These are phyloP conservation scores for Picochlorum costavermella DNA, from an alignment of 139 green algal genomes.

Conservation along the genomic window DNA sequence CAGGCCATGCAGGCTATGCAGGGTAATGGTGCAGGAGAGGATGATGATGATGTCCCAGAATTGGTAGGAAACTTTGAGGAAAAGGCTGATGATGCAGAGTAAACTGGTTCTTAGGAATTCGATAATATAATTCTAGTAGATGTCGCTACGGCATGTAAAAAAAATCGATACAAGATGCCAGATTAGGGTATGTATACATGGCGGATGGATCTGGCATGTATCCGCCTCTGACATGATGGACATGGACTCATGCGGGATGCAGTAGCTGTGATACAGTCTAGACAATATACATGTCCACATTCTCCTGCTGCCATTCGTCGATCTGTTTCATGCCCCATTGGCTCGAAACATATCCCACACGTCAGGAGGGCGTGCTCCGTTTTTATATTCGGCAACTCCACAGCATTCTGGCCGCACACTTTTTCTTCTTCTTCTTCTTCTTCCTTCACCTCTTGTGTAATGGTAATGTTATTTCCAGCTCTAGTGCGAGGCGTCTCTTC, in stretches of 20 bases:
- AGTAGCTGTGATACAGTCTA: neutral
- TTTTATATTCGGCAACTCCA: no score
- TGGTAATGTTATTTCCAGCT: no score
- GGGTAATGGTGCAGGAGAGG: conserved; percentile 29
- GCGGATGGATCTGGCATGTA: neutral
- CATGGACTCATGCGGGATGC: neutral
- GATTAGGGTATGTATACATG: neutral
- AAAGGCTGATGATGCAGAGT: neutral
- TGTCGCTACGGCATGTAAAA: no score
- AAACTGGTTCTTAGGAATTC: conserved; percentile 15
- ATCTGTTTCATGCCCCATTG: neutral
- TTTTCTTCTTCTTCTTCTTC: no score
- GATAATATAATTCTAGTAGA: conserved; percentile 13
- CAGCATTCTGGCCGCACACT: no score
- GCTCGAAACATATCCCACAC: conserved; percentile 1
- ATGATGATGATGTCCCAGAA: conserved; percentile 61
- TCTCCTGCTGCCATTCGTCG: neutral
- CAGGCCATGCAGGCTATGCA: conserved; percentile 15
- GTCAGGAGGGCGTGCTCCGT: no score
- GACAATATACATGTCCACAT: conserved; percentile 1
- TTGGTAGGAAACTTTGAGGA: conserved; percentile 86
- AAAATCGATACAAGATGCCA: no score
- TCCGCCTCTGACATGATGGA: neutral
- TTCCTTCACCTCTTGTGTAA: no score
- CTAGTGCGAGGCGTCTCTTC: no score